A percentile compares a stretch with the other conserved stretches of the same genome.
Evolutionary conservation across 805 yeast species (phyloP).

Genomic region (Cyberlindnera mycetangii): DNA sequence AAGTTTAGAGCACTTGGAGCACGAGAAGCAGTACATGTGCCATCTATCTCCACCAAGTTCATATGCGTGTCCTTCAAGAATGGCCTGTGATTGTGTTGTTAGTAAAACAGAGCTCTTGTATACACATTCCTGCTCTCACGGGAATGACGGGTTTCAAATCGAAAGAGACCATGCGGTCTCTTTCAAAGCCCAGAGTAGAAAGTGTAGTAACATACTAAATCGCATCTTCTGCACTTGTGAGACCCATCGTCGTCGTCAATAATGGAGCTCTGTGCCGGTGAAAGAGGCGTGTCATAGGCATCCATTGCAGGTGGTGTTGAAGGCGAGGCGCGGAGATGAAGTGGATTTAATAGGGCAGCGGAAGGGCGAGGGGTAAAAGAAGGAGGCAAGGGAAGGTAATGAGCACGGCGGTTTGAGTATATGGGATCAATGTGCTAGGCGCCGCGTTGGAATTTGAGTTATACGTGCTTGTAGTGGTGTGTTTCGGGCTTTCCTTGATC

Average conservation of each 20-base stretch:
- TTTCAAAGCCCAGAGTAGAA: neutral
- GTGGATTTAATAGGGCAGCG: neutral
- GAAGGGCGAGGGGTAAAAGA: neutral
- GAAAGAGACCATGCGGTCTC: neutral
- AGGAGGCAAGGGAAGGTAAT: neutral
- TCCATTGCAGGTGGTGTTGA: conserved; percentile 4
- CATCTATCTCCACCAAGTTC: conserved; percentile 93
- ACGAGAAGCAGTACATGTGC: conserved; percentile 91
- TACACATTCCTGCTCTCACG: neutral
- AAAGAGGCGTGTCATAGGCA: conserved; percentile 10
- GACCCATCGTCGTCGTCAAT: conserved; percentile 21
- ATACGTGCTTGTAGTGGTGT: too few relatives aligned
- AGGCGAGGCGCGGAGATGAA: neutral
- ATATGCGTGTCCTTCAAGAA: conserved; percentile 90
- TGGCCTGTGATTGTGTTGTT: conserved; percentile 32
- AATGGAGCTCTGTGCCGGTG: conserved; percentile 12
- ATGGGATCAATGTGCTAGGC: too few relatives aligned
- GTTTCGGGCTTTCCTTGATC: too few relatives aligned
- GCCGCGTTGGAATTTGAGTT: too few relatives aligned
- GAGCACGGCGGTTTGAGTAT: too few relatives aligned
- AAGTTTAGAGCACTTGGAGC: conserved; percentile 76
- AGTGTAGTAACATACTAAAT: conserved; percentile 23
- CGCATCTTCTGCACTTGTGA: conserved; percentile 41
- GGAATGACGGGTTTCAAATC: too few relatives aligned
- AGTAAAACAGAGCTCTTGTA: neutral